Base-by-base conservation (phyloP, 176 grass and related monocot species). In the Chloris gayana region DNA sequence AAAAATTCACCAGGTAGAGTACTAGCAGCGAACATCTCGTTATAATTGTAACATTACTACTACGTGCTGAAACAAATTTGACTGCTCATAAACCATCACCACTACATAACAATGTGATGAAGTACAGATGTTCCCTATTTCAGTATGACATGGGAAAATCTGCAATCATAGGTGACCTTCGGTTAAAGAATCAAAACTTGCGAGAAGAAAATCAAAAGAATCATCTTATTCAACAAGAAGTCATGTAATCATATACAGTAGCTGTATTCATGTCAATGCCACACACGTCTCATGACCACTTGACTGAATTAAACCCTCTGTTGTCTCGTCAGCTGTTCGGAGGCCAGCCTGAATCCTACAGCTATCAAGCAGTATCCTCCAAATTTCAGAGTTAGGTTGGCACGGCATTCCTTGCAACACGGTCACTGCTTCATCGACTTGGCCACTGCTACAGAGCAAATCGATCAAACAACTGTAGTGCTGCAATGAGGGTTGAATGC, bases 401-500 rank as follows among this genome's bases (percentile, higher is more conserved):
- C 73, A 89, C 14, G 83, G 86, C 90, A 86, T 86, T 12, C 47
- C 65, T 24, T 31, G 54, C 18, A 84, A 35, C 79, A 86, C 65
- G 0, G 26, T 1, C 72, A 80, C 54, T 7, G 79, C 90, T 69
- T 80, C 87, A 22, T 87, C 80, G 9, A 92, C 54, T 22, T 47
- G 65, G 17, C 72, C 83, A 9, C 26, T 61, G 1, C 80, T 62
- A 51, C 71, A 89, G 11, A 92, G 83, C 80, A 92, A 13, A 71
- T 89, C 90, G n/a, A 86, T 76, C 65, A 86, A 53, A 65, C 75
- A 89, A 17, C 83, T 58, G 8, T 76, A 83, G 64, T 88, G 86
- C 80, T 86, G 69, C 8, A 80, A 65, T 5, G 64, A 86, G 19
- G 80, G 86, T 0, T 1, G 73, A 37, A 92, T 76, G 47, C 32